phyloP scores from a whole-genome alignment of 2,329 filamentous ascomycete genomes.

The Fusarium xyrophilum region DNA sequence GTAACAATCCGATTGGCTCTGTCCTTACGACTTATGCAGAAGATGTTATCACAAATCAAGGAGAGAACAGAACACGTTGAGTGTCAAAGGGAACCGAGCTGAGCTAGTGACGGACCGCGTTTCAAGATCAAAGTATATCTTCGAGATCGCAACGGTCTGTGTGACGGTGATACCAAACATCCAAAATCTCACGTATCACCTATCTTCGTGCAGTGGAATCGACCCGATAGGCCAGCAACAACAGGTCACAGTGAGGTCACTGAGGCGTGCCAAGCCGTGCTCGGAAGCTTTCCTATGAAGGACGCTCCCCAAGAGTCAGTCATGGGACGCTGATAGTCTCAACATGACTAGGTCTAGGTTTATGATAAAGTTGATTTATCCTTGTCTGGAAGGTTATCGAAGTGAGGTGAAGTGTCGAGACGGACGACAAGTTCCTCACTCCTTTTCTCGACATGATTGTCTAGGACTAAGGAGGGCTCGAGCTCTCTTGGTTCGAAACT shows the following conservation, averaged over 20 bases:
- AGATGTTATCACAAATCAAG: background rate
- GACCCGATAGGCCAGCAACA: conserved; percentile 9
- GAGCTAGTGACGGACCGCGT: background rate
- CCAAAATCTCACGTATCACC: background rate
- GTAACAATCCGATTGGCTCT: background rate
- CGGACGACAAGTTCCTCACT: background rate
- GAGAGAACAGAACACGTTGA: background rate
- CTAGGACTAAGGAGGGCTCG: background rate
- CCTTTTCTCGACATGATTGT: background rate
- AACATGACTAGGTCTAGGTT: conserved; percentile 6
- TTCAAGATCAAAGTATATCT: conserved; percentile 15
- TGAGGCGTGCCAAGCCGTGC: background rate
- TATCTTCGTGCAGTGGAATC: conserved; percentile 4
- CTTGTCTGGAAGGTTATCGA: conserved; percentile 1
- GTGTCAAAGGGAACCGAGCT: background rate
- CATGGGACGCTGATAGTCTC: background rate
- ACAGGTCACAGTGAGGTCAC: background rate
- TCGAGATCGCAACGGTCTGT: conserved; percentile 1
- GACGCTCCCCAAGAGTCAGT: background rate
- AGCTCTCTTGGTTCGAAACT: conserved; percentile 8
- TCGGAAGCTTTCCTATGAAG: background rate
- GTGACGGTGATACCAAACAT: background rate
- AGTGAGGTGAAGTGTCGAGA: background rate
- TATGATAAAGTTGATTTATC: background rate
- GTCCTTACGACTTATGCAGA: background rate